phyloP scores from a whole-genome alignment of 2,329 filamentous ascomycete species.

The Sphaerulina populicola region DNA sequence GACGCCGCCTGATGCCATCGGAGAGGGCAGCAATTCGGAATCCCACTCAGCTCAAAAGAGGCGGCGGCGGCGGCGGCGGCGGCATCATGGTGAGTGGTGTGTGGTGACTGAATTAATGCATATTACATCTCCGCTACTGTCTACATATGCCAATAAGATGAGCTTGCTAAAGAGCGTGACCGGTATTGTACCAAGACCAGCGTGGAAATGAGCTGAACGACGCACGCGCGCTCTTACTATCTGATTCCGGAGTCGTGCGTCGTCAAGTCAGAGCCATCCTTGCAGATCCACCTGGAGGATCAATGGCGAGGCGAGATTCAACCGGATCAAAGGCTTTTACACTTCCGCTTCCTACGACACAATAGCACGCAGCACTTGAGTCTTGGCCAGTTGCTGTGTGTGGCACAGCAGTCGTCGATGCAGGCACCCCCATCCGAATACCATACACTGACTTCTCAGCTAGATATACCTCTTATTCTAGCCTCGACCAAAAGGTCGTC shows the following conservation, averaged over 20 bases:
- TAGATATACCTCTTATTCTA: neutral
- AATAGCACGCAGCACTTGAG: neutral
- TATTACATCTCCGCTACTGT: no score
- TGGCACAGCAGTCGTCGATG: neutral
- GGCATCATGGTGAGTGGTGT: no score
- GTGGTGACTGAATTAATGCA: no score
- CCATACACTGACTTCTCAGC: neutral
- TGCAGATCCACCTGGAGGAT: slow-evolving; percentile 1
- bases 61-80: no score
- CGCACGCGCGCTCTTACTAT: neutral
- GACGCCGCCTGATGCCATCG: no score
- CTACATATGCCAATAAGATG: no score
- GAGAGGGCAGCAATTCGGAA: no score
- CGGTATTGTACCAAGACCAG: neutral
- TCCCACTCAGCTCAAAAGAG: no score
- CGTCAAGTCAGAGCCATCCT: neutral
- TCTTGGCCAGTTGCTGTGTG: no score
- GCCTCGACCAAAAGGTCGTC: neutral
- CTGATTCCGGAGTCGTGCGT: neutral
- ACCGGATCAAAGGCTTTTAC: neutral
- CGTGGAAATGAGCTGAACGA: neutral
- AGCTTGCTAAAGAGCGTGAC: no score
- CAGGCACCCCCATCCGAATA: neutral
- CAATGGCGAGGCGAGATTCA: slow-evolving; percentile 6
- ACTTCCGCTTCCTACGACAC: neutral